A percentile compares a stretch with the other conserved stretches of the same genome.
These are phyloP conservation scores for Vaucheria bursata DNA, from an alignment of 352 stramenopile genomes.

Conservation along the genomic window DNA sequence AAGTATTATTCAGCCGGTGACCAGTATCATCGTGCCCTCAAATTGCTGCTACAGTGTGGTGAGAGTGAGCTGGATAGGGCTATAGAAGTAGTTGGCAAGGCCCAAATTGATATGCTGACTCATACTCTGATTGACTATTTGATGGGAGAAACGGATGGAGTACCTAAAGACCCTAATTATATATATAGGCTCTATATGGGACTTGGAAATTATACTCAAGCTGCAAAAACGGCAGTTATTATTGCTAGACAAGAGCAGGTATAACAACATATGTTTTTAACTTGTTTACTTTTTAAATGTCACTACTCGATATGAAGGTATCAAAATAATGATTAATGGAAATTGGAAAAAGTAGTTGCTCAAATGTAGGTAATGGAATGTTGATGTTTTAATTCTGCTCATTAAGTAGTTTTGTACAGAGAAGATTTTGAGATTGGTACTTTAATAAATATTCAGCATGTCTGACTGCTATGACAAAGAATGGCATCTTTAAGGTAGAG, in stretches of 20 bases:
- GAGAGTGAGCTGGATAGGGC: slow-evolving; percentile 56
- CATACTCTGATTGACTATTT: slow-evolving; percentile 86
- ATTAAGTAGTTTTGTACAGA: too few species aligned
- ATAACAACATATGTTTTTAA: too few species aligned
- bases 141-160: slow-evolving; percentile 85
- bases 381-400: background rate
- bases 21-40: background rate
- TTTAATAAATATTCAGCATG: too few species aligned
- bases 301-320: too few species aligned
- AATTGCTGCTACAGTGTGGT: background rate
- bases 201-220: slow-evolving; percentile 80
- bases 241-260: slow-evolving; percentile 83
- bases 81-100: slow-evolving; percentile 82
- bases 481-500: too few species aligned
- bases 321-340: background rate
- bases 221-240: slow-evolving; percentile 81
- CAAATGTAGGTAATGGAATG: background rate
- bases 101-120: slow-evolving; percentile 82
- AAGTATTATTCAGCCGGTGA: slow-evolving; percentile 15
- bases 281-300: too few species aligned
- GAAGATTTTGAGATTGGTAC: too few species aligned
- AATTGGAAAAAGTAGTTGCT: background rate
- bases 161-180: slow-evolving; percentile 84
- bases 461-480: too few species aligned
- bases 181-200: slow-evolving; percentile 87